Percentiles rank a stretch among this genome's conserved stretches.
Conservation (phyloP, 371 early-diverging fungal species). For the Rhizopus stolonifer region DNA sequence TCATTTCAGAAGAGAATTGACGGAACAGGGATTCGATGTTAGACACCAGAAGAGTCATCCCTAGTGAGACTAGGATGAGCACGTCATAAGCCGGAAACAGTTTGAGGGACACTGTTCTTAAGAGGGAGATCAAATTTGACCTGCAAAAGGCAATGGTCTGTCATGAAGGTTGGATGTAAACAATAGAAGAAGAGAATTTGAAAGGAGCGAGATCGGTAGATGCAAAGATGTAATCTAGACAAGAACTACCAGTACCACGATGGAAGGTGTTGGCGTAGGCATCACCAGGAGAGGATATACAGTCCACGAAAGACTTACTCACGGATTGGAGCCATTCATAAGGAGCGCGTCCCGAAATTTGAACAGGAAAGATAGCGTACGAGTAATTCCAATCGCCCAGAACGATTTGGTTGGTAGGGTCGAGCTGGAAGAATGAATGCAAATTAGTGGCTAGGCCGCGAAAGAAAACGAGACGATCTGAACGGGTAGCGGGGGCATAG, state of each 20-base stretch:
- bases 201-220: background rate
- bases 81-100: background rate
- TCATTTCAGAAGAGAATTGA: no score
- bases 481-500: background rate
- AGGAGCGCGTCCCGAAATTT: no score
- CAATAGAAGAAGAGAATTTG: background rate
- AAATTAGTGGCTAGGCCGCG: background rate
- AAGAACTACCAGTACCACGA: background rate
- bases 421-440: no score
- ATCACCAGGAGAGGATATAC: background rate
- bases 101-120: background rate
- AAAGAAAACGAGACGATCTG: background rate
- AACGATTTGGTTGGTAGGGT: background rate
- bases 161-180: background rate
- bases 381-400: background rate
- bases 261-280: background rate
- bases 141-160: constrained; percentile 2
- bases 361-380: background rate
- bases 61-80: constrained; percentile 1
- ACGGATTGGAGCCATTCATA: background rate
- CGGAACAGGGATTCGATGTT: no score
- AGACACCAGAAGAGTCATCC: background rate
- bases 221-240: constrained; percentile 9
- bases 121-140: background rate
- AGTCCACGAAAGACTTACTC: background rate